Evolutionary conservation across 305 asterid genomes (phyloP), one percentile per base, ranked within the genome.

Genomic region (Coffea humblotiana): DNA sequence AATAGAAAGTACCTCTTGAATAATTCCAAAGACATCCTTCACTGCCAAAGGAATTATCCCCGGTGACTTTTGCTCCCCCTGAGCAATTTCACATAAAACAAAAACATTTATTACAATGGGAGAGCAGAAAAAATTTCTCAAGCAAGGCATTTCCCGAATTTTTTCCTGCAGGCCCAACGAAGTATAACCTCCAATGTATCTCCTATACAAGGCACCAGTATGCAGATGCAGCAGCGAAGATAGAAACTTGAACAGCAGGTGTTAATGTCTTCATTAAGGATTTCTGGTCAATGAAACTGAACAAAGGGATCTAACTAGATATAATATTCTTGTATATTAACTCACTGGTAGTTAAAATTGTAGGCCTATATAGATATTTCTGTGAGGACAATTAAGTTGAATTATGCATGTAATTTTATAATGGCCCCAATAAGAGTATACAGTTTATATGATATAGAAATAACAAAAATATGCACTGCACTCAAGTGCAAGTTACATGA

Each of bases 31-130:
- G 29, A 93, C 97, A 85, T 93, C 97, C 86, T 93, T 93, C 78
- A 93, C 88, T 56, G 97, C 92, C 84, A 91, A 82, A 0, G 97
- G 97, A 79, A 93, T 93, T 75, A 91, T 88, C 83, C 97, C 97
- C 49, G 97, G 97, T 77, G 97, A 93, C 83, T 91, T 93, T 87
- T 93, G 97, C 85, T 93, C 97, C 79, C 97, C 97, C 97, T 93
- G 75, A 71, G 75, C 6, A 40, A 40, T 3, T 40, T 18, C 63
- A 56, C 25, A 56, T 0, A 19, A 3, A 23, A 45, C 45, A 69
- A 19, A 37, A 23, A 8, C 29, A 23, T 45, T 11, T 71, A 27
- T 3, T 43, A 19, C 6, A 37, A 11, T 37, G 37, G 69, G 40
- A 63, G 16, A 25, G 69, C 18, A 64, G 12, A 40, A 15, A 49